Evolutionary conservation across 345 rosid species (phyloP), one percentile per base, ranked within the genome.

Genomic region (Camelina hispida): DNA sequence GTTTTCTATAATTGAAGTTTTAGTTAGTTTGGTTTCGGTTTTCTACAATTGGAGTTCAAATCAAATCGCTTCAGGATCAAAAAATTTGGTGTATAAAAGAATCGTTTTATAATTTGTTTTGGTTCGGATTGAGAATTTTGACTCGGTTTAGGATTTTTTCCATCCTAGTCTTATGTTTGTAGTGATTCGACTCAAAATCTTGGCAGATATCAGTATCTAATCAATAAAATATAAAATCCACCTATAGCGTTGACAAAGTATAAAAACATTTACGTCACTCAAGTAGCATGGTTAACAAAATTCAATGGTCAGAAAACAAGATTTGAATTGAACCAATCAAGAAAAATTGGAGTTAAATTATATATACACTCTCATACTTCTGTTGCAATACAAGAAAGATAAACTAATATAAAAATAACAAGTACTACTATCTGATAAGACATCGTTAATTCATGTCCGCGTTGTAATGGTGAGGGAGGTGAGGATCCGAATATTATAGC

Each of bases 261-360:
- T 46, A 30, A 22, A 40, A 40, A 4, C 23, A 6, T 0, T 3
- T 7, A 55, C 25, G 30, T 54, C 71, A 65, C 58, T 67, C 61
- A 37, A 47, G 25, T 50, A 74, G 14, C 53, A 75, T 59, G 25
- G 73, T 75, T 73, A 75, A 67, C 32, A 42, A 18, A 67, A 25
- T 50, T 75, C 79, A 68, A 59, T 59, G 54, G 68, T 50, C 44
- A 38, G 61, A 28, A 23, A 74, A 38, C 12, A 50, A 35, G 47
- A 50, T 75, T 75, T 75, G 73, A 38, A 28, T 75, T 28, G 79
- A 75, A 59, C 73, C 73, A 75, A 75, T 67, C 79, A 67, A 74
- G 25, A 74, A 58, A 58, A 20, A 61, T 42, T 30, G 23, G 61
- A 37, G 22, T 55, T 56, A 7, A 23, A 2, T 47, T 17, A 35